Percentiles rank a stretch among this genome's conserved stretches.
phyloP scores from a whole-genome alignment of 768 basidiomycete species.

The Phaeotremella skinneri region DNA sequence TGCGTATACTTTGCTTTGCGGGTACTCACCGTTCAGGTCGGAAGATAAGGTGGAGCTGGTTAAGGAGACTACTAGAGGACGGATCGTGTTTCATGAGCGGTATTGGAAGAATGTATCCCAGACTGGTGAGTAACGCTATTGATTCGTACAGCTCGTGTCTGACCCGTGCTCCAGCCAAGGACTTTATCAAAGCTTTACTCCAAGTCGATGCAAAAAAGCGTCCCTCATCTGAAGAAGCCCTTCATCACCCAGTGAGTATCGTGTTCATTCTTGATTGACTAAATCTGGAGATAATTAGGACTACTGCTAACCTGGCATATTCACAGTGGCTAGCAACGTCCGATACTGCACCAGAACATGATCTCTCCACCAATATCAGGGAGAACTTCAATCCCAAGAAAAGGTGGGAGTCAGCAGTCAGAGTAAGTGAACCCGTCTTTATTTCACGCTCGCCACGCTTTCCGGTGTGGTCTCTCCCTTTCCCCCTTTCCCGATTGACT shows the following conservation, averaged over 20 bases:
- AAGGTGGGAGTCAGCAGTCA: conserved; percentile 32
- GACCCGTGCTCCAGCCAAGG: conserved; percentile 62
- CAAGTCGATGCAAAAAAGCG: conserved; percentile 68
- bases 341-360: conserved; percentile 66
- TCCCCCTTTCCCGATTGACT: background rate
- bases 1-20: conserved; percentile 89
- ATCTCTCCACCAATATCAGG: conserved; percentile 69
- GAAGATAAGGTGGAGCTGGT: conserved; percentile 72
- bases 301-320: background rate
- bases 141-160: background rate
- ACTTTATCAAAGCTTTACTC: conserved; percentile 72
- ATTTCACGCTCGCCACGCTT: no score
- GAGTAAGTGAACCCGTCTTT: conserved; percentile 17
- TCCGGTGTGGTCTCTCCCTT: no score
- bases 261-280: no score
- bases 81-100: conserved; percentile 84
- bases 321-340: conserved; percentile 71
- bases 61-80: conserved; percentile 78
- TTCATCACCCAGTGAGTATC: conserved; percentile 62
- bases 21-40: conserved; percentile 90
- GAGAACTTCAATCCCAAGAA: conserved; percentile 63
- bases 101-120: conserved; percentile 89
- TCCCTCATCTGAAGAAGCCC: conserved; percentile 70
- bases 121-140: conserved; percentile 58
- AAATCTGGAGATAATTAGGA: background rate